Base-by-base conservation (phyloP, 192 early-diverging fungal species). In the Martensiomyces pterosporus region DNA sequence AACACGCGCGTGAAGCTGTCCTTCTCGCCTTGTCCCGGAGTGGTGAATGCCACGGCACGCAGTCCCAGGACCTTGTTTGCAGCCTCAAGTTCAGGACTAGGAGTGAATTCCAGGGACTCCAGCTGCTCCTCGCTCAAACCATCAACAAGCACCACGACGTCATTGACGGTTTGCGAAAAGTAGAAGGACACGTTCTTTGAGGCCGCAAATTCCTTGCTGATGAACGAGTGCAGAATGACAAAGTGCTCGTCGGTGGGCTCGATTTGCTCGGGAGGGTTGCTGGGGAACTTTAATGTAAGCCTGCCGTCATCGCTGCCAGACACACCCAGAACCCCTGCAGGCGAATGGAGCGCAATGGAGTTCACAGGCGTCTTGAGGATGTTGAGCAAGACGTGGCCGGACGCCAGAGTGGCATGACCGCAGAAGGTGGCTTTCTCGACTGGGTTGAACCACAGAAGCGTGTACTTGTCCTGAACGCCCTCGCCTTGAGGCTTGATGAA, bases 401-500 rank as follows among this genome's bases (percentile, higher is more conserved):
- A 46, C 2, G 71, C 71, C 39, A 75, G 51, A 13, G 71, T 62
- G 13, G 54, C 55, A 24, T 75, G 71, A 13, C 60, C 67, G 27
- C 67, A 71, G 27, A 71, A 52, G 15, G 21, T 19, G 4, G 57
- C 61, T 26, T 59, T 43, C 9, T 5, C 24, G 2, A 9, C 23
- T 6, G 67, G 60, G 17, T 57, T 71, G 39, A 64, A 64, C 67
- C 67, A 71, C 23, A 17, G 37, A 7, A 64, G 47, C 2, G 35
- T 33, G 34, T 37, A 60, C n/a, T n/a, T n/a, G n/a, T n/a, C n/a
- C n/a, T n/a, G n/a, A n/a, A n/a, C n/a, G 25, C 1, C 21, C 3
- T 3, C 39, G 22, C 10, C 25, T 21, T 16, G n/a, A 6, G 50
- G 43, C 29, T 57, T 33, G 17, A 77, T 33, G 33, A 77, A 77